Conservation (phyloP, 805 yeast species). For the Cyberlindnera mycetangii region DNA sequence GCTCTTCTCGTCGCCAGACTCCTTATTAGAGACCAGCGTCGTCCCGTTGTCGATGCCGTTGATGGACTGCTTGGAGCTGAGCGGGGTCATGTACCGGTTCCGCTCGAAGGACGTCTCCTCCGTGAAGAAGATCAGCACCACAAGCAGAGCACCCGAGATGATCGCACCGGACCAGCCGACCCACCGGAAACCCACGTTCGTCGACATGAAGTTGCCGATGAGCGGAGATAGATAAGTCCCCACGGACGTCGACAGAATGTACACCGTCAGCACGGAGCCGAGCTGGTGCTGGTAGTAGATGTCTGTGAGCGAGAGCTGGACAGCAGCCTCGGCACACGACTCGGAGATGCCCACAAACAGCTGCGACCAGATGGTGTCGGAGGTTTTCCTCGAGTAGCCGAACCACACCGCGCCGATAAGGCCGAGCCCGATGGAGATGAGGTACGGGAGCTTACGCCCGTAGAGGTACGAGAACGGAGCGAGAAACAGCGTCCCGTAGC, state of each 20-base stretch:
- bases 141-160: slow-evolving; percentile 54
- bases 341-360: slow-evolving; percentile 78
- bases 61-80: slow-evolving; percentile 22
- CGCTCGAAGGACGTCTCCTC: slow-evolving; percentile 74
- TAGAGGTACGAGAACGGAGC: slow-evolving; percentile 69
- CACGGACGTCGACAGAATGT: slow-evolving; percentile 69
- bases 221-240: slow-evolving; percentile 81
- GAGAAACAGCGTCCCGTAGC: slow-evolving; percentile 56
- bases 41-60: slow-evolving; percentile 21
- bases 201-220: slow-evolving; percentile 69
- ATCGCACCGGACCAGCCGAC: slow-evolving; percentile 69
- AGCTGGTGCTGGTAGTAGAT: slow-evolving; percentile 76
- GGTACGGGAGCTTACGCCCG: slow-evolving; percentile 63
- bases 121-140: slow-evolving; percentile 54
- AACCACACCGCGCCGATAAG: slow-evolving; percentile 70
- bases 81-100: slow-evolving; percentile 36
- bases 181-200: slow-evolving; percentile 69
- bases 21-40: slow-evolving; percentile 11
- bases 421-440: slow-evolving; percentile 59
- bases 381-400: slow-evolving; percentile 48
- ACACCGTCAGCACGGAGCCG: slow-evolving; percentile 67
- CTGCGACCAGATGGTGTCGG: slow-evolving; percentile 75
- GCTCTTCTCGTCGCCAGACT: slow-evolving; percentile 17
- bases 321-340: slow-evolving; percentile 73
- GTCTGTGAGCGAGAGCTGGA: slow-evolving; percentile 66